Base-by-base conservation (phyloP, 495 filamentous ascomycete genomes). In the Aspergillus leporis region DNA sequence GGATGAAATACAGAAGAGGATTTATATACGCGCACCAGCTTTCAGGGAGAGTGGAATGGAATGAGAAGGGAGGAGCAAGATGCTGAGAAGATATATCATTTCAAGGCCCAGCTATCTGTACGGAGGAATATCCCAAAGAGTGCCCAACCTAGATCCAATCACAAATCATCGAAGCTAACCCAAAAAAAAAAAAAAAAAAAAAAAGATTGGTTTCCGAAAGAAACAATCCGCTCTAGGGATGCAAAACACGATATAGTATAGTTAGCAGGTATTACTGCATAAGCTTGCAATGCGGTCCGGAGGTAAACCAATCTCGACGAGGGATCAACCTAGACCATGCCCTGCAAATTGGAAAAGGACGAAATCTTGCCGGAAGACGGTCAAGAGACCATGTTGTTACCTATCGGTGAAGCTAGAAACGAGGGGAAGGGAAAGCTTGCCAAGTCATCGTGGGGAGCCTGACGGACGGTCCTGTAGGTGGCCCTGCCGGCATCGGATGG, bases 381-480 rank as follows among this genome's bases (percentile, higher is more conserved):
- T 50, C 36, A 50, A 56, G 18, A 56, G 59, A 55, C 50, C 61
- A 65, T 58, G 63, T 43, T 58, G 40, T 46, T 65, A 56, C 31
- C 55, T 59, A 59, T 73, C 64, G 66, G 68, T 69, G 70, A 66
- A 59, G 65, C 64, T 57, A 65, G 56, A 59, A 41, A 62, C 30
- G 58, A 61, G 54, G 55, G 58, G 31, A 59, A 21, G 52, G 59
- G 59, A 47, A 52, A 48, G 54, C 50, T 65, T 51, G 74, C 72
- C 74, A 76, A 66, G 72, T 74, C 74, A 75, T 70, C 69, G 72
- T 69, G 71, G 72, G 72, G 59, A 65, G 56, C 48, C 64, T 55
- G 61, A 56, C 54, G 58, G 61, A 60, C 55, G 58, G 51, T 61
- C 58, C 58, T 59, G 64, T 67, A 58, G 59, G 61, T 58, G 61